Conservation (phyloP, 2,329 filamentous ascomycete genomes). For the Colletotrichum truncatum region DNA sequence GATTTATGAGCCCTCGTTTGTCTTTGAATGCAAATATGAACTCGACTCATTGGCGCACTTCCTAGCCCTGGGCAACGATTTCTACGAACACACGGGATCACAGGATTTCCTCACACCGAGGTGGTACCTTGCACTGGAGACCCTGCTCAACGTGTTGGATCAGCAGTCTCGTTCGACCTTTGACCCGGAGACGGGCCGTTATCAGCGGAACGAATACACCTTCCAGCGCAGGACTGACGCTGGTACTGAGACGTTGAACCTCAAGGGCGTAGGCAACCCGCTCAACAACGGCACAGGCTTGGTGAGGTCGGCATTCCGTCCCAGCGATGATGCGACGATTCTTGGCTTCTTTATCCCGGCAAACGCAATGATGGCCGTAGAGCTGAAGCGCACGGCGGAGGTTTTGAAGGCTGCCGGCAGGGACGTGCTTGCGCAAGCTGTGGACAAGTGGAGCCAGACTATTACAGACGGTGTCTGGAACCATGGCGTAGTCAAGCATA, state of each 20-base stretch:
- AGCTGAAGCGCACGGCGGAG: conserved; percentile 78
- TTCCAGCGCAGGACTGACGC: conserved; percentile 83
- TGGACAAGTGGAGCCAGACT: conserved; percentile 66
- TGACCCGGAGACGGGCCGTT: conserved; percentile 70
- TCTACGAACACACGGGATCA: conserved; percentile 81
- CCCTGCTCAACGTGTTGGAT: conserved; percentile 76
- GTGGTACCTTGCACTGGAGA: conserved; percentile 83
- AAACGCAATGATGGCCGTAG: conserved; percentile 95
- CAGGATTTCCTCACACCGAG: conserved; percentile 80
- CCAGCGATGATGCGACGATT: conserved; percentile 94
- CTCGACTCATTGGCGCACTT: conserved; percentile 95
- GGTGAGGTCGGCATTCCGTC: conserved; percentile 90
- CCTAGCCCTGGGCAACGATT: conserved; percentile 85
- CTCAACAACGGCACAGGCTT: conserved; percentile 85
- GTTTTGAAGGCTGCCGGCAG: conserved; percentile 73
- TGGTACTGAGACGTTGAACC: conserved; percentile 89
- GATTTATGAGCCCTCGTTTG: conserved; percentile 80
- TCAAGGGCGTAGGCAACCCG: conserved; percentile 90
- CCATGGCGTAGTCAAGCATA: conserved; percentile 82
- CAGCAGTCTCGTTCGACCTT: conserved; percentile 87
- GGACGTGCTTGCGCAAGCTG: conserved; percentile 59
- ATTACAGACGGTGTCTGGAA: conserved; percentile 85
- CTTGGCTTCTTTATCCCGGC: conserved; percentile 94
- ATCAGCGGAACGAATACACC: conserved; percentile 80
- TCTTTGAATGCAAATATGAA: conserved; percentile 99